Conservation (phyloP, 805 yeast species). For the Saccharomycopsis guyanensis region DNA sequence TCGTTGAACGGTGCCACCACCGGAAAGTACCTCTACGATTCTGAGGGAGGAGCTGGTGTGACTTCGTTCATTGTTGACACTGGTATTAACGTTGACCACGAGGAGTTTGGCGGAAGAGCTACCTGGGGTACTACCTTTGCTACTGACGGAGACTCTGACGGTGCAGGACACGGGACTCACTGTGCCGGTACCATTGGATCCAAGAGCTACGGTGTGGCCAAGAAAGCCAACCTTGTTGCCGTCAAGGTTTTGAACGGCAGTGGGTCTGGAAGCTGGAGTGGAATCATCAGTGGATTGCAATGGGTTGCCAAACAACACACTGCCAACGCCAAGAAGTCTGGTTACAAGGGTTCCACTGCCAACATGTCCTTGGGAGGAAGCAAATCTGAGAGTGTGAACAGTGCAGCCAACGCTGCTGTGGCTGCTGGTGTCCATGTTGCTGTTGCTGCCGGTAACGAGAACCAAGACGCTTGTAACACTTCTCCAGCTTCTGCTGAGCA, state of each 20-base stretch:
- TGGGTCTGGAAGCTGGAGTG: slow-evolving; percentile 79
- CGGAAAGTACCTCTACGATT: slow-evolving; percentile 12
- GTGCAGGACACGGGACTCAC: slow-evolving; percentile 93
- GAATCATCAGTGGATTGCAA: slow-evolving; percentile 77
- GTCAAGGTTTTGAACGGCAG: slow-evolving; percentile 76
- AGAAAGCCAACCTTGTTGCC: slow-evolving; percentile 70
- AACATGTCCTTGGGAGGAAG: slow-evolving; percentile 95
- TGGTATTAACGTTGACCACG: slow-evolving; percentile 70
- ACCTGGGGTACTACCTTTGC: slow-evolving; percentile 81
- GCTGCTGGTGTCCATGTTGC: slow-evolving; percentile 84
- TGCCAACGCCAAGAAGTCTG: slow-evolving; percentile 43
- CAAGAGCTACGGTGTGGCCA: slow-evolving; percentile 68
- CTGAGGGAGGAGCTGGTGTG: slow-evolving; percentile 31
- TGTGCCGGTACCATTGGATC: slow-evolving; percentile 93
- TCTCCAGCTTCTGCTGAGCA: slow-evolving; percentile 73
- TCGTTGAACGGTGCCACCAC: slow-evolving; percentile 4
- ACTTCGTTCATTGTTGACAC: slow-evolving; percentile 86
- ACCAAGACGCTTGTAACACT: slow-evolving; percentile 28
- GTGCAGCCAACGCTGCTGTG: slow-evolving; percentile 84
- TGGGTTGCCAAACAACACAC: slow-evolving; percentile 71
- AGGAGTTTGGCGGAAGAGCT: slow-evolving; percentile 79
- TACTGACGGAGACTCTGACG: slow-evolving; percentile 64
- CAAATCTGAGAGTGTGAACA: slow-evolving; percentile 73
- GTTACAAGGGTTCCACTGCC: slow-evolving; percentile 80
- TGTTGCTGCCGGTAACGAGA: slow-evolving; percentile 88